phyloP scores from a whole-genome alignment of 108 stramenopile species.

The Nannochloropsis salina region DNA sequence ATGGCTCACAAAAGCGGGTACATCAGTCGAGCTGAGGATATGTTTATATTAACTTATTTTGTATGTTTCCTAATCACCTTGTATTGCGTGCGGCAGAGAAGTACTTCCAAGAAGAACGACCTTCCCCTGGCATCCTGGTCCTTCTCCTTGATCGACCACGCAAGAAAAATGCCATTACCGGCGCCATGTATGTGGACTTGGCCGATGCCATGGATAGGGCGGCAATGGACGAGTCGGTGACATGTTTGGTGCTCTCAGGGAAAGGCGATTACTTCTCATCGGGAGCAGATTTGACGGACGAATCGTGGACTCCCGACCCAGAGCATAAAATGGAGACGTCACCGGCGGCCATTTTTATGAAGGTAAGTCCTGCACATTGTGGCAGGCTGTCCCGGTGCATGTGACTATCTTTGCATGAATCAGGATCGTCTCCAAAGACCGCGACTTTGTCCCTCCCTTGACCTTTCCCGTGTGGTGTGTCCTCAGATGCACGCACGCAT shows the following conservation, averaged over 20 bases:
- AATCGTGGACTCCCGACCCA: slow-evolving; percentile 24
- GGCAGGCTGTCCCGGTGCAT: neutral
- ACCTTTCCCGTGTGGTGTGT: no score
- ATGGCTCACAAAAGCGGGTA: no score
- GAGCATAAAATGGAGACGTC: slow-evolving; percentile 33
- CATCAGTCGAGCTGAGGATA: no score
- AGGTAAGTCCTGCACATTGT: neutral
- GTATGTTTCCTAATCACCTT: no score
- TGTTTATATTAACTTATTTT: no score
- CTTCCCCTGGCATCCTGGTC: slow-evolving; percentile 16
- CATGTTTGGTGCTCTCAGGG: slow-evolving; percentile 57
- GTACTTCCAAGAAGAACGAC: slow-evolving; percentile 9
- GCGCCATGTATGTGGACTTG: slow-evolving; percentile 55
- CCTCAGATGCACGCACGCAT: neutral
- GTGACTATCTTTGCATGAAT: neutral
- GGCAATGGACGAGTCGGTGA: slow-evolving; percentile 49
- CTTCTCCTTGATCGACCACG: slow-evolving; percentile 42
- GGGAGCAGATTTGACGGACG: slow-evolving; percentile 56
- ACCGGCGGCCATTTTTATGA: slow-evolving; percentile 54
- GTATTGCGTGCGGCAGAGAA: neutral
- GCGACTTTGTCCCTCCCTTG: no score
- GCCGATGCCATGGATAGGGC: slow-evolving; percentile 44
- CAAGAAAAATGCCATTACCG: slow-evolving; percentile 56
- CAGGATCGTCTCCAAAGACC: neutral
- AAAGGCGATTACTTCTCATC: slow-evolving; percentile 56